Conservation (phyloP, 2,329 filamentous ascomycete species). For the Didymella pomorum region DNA sequence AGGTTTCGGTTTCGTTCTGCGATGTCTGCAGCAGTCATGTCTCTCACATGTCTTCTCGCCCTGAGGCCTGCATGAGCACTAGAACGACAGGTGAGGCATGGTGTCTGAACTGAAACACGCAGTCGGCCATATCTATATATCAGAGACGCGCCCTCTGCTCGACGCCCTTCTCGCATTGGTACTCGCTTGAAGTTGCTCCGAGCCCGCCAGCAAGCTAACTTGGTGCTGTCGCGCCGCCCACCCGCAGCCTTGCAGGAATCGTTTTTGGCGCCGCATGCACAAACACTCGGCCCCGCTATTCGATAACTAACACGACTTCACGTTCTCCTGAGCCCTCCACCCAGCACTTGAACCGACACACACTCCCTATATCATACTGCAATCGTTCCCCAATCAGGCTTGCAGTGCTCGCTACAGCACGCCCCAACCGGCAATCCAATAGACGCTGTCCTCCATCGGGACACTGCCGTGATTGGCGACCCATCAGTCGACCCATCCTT, state of each 20-base stretch:
- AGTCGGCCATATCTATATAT: constrained; percentile 22
- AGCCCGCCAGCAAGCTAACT: constrained; percentile 13
- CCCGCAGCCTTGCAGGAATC: constrained; percentile 21
- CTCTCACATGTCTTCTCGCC: constrained; percentile 14
- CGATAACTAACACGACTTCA: constrained; percentile 34
- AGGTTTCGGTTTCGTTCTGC: background rate
- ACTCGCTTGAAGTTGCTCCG: constrained; percentile 20
- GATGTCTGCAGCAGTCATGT: background rate
- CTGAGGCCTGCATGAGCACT: constrained; percentile 25
- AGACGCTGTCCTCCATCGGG: constrained; percentile 50
- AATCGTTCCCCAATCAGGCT: constrained; percentile 33
- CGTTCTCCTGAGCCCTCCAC: constrained; percentile 34
- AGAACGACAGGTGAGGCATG: constrained; percentile 35
- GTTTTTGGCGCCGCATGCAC: constrained; percentile 31
- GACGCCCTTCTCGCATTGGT: constrained; percentile 13
- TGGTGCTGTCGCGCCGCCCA: constrained; percentile 18
- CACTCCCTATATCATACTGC: constrained; percentile 21
- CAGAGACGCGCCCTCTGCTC: constrained; percentile 13
- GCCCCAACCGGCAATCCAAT: constrained; percentile 48
- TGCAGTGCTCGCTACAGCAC: constrained; percentile 30
- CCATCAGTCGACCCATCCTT: constrained; percentile 43
- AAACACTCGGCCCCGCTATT: constrained; percentile 25
- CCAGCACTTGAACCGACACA: constrained; percentile 28
- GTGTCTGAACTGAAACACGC: constrained; percentile 28
- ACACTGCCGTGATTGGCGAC: constrained; percentile 49